Percentiles rank a stretch among this genome's conserved stretches.
Evolutionary conservation across 2,329 filamentous ascomycete species (phyloP).

Genomic region (Acarospora socialis): DNA sequence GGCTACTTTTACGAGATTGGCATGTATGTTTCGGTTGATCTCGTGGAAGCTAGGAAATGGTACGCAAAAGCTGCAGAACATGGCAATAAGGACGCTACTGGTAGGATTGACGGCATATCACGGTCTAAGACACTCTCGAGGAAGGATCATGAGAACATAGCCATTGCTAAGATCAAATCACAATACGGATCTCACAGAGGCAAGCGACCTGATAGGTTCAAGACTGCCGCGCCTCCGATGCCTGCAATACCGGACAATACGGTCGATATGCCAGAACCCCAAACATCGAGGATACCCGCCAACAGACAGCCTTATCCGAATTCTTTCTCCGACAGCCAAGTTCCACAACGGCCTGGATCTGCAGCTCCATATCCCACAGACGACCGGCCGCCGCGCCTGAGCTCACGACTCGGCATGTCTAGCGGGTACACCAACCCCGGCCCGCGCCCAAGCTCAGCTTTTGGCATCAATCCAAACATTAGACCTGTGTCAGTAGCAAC

Average conservation of each 20-base stretch:
- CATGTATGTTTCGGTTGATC: slow-evolving; percentile 72
- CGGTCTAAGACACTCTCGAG: slow-evolving; percentile 75
- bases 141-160: slow-evolving; percentile 83
- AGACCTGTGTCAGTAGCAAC: not conserved
- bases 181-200: slow-evolving; percentile 57
- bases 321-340: slow-evolving; percentile 12
- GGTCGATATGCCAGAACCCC: slow-evolving; percentile 34
- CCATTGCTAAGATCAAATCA: slow-evolving; percentile 74
- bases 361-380: slow-evolving; percentile 27
- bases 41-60: slow-evolving; percentile 74
- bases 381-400: slow-evolving; percentile 21
- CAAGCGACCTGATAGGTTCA: slow-evolving; percentile 19
- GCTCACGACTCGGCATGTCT: slow-evolving; percentile 21
- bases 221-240: slow-evolving; percentile 26
- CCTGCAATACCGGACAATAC: slow-evolving; percentile 26
- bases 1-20: slow-evolving; percentile 97
- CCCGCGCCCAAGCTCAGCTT: slow-evolving; percentile 30
- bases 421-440: slow-evolving; percentile 24
- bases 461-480: slow-evolving; percentile 35
- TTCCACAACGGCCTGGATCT: slow-evolving; percentile 18
- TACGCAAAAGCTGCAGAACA: slow-evolving; percentile 80
- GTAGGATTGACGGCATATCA: slow-evolving; percentile 69
- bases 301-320: slow-evolving; percentile 7
- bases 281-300: slow-evolving; percentile 3
- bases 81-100: slow-evolving; percentile 78